phyloP scores from a whole-genome alignment of 2,329 filamentous ascomycete genomes.

The Ambrosiella cleistominuta region DNA sequence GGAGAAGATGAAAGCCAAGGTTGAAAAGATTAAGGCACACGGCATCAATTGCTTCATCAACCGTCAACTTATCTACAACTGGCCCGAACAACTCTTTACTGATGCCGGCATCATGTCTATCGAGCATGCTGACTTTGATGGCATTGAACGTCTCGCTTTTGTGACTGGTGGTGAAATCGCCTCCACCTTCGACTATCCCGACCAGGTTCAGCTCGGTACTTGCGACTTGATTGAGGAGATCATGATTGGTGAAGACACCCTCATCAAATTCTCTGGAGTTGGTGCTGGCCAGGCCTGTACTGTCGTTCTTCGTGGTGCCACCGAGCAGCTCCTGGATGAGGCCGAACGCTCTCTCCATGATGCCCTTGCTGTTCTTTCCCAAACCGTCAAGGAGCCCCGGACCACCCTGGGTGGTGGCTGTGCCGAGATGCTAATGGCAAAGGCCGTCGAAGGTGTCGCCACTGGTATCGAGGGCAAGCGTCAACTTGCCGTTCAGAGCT shows the following conservation, averaged over 20 bases:
- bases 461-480: conserved; percentile 95
- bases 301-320: conserved; percentile 87
- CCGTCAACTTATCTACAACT: conserved; percentile 98
- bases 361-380: conserved; percentile 84
- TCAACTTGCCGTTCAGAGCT: conserved; percentile 79
- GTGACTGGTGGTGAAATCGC: conserved; percentile 96
- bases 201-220: conserved; percentile 86
- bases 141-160: conserved; percentile 82
- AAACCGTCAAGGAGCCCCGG: conserved; percentile 86
- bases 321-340: conserved; percentile 91
- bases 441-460: conserved; percentile 84
- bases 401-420: conserved; percentile 91
- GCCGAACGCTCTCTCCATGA: conserved; percentile 92
- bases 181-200: conserved; percentile 94
- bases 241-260: conserved; percentile 91
- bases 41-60: conserved; percentile 99
- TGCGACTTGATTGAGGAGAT: conserved; percentile 96
- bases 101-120: conserved; percentile 97
- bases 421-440: conserved; percentile 98
- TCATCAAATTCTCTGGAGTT: conserved; percentile 95
- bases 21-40: conserved; percentile 95
- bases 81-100: conserved; percentile 96
- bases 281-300: conserved; percentile 90
- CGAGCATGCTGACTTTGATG: conserved; percentile 97
- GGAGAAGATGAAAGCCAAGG: conserved; percentile 99